A percentile compares a stretch with the other conserved stretches of the same genome.
Conservation (phyloP, 2,329 filamentous ascomycete species). For the Albifimbria verrucaria region DNA sequence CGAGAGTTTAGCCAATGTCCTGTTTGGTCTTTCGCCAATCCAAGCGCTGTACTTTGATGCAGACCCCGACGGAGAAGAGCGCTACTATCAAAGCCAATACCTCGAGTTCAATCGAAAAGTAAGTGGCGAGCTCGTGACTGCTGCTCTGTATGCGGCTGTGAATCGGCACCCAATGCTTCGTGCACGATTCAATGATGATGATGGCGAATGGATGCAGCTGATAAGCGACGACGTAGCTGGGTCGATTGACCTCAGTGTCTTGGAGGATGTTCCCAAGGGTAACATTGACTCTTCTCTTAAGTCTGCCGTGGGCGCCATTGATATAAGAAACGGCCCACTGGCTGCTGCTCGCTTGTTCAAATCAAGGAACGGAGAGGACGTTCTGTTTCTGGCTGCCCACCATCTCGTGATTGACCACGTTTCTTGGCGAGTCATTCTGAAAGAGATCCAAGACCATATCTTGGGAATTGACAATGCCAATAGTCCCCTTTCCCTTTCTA, state of each 20-base stretch:
- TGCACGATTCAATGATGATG: background rate
- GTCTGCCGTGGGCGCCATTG: background rate
- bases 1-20: background rate
- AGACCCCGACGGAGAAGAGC: background rate
- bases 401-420: constrained; percentile 3
- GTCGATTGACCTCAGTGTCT: background rate
- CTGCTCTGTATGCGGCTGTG: background rate
- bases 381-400: background rate
- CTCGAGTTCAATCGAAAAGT: background rate
- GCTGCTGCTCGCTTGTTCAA: background rate
- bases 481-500: constrained; percentile 27
- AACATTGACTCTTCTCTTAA: background rate
- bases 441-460: background rate
- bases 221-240: background rate
- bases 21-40: background rate
- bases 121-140: background rate
- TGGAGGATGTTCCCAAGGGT: background rate
- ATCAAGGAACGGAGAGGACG: background rate
- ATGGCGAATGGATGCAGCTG: background rate
- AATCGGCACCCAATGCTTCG: background rate
- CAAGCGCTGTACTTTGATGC: background rate
- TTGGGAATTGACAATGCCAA: constrained; percentile 8
- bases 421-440: background rate
- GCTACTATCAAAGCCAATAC: background rate
- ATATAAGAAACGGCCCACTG: background rate